phyloP scores from a whole-genome alignment of 2,329 filamentous ascomycete species.

The Pseudocercospora musae region DNA sequence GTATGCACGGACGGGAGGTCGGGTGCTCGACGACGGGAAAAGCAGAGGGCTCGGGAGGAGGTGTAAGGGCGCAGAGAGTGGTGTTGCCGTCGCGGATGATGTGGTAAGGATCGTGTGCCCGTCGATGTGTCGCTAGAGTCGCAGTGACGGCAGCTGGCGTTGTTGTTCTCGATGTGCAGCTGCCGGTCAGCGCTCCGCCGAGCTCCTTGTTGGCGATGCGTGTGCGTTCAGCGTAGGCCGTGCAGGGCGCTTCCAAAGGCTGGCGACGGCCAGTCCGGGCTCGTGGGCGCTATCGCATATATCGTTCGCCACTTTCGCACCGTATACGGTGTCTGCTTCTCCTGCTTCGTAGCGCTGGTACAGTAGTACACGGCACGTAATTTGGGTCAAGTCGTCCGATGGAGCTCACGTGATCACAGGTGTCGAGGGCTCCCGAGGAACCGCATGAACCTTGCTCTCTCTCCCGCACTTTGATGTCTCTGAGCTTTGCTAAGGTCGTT shows the following conservation, averaged over 20 bases:
- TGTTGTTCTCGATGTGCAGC: not conserved
- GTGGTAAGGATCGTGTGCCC: not conserved
- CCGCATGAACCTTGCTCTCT: not conserved
- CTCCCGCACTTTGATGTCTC: constrained; percentile 5
- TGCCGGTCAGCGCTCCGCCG: not conserved
- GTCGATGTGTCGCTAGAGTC: not conserved
- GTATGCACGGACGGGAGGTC: constrained; percentile 6
- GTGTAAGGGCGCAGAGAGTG: not conserved
- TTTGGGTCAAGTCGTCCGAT: not conserved
- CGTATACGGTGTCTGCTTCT: not conserved
- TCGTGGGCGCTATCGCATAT: not conserved
- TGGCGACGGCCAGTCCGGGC: not conserved
- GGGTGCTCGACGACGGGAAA: not conserved
- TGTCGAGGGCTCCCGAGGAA: not conserved
- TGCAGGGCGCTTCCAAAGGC: constrained; percentile 1
- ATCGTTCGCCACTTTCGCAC: not conserved
- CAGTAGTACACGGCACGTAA: not conserved
- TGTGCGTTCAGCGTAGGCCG: not conserved
- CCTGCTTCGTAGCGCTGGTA: not conserved
- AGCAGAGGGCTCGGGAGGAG: not conserved
- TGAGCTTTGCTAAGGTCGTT: not conserved
- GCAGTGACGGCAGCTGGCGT: not conserved
- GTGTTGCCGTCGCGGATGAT: not conserved
- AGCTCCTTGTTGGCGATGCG: not conserved
- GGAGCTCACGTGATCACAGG: not conserved